A percentile compares a stretch with the other conserved stretches of the same genome.
Conservation (phyloP, 2,329 filamentous ascomycete species). For the Aureobasidium mangrovei region DNA sequence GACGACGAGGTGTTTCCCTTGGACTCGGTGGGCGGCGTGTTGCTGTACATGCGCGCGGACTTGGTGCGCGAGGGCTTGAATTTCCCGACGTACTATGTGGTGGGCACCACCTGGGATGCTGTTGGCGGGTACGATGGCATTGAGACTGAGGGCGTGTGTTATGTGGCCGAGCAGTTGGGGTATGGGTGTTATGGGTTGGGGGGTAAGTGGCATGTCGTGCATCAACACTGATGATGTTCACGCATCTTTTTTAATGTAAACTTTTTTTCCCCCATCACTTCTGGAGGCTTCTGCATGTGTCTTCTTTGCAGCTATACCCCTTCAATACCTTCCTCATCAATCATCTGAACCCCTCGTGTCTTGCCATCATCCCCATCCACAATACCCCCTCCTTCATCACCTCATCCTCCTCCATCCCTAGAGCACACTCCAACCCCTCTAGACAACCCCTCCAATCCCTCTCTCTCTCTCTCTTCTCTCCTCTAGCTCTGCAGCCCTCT, state of each 20-base stretch:
- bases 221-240: neutral
- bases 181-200: neutral
- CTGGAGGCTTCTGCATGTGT: too few species aligned
- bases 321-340: too few species aligned
- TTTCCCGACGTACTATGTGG: constrained; percentile 28
- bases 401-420: too few species aligned
- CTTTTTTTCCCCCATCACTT: neutral
- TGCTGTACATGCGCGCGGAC: constrained; percentile 28
- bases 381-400: too few species aligned
- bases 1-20: constrained; percentile 27
- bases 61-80: constrained; percentile 28
- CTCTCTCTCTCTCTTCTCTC: too few species aligned
- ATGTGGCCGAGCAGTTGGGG: constrained; percentile 13
- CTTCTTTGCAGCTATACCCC: too few species aligned
- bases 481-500: too few species aligned
- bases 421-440: too few species aligned
- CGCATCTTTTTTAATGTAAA: neutral
- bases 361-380: too few species aligned
- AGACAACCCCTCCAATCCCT: too few species aligned
- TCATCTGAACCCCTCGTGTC: too few species aligned
- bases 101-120: constrained; percentile 30
- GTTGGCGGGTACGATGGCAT: constrained; percentile 28
- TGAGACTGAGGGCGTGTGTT: constrained; percentile 33
- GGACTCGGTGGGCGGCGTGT: constrained; percentile 30
- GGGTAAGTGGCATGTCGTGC: constrained; percentile 1